phyloP scores from a whole-genome alignment of 192 early-diverging fungal genomes.

The Coemansia sp. region DNA sequence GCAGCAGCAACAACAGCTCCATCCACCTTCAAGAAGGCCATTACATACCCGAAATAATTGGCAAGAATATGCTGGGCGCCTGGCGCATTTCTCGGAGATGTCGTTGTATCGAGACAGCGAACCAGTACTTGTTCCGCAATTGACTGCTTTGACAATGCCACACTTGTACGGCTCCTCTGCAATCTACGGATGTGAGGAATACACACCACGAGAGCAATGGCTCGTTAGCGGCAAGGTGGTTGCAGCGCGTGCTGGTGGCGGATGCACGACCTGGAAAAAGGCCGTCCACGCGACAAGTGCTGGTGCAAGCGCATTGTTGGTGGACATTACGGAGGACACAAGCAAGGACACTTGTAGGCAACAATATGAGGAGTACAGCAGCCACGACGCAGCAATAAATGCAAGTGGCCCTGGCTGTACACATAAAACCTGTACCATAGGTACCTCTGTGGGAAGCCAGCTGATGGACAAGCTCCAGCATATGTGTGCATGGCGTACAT shows the following conservation, averaged over 20 bases:
- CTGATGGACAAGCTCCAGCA: constrained; percentile 17
- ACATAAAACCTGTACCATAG: not conserved
- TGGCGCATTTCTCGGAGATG: constrained; percentile 40
- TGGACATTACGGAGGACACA: constrained; percentile 5
- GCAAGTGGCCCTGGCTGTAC: not conserved
- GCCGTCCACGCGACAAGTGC: constrained; percentile 44
- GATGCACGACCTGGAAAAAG: constrained; percentile 40
- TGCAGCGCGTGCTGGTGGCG: constrained; percentile 30
- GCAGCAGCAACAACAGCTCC: not conserved
- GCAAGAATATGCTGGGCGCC: constrained; percentile 31
- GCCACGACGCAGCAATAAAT: constrained; percentile 9
- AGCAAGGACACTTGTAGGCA: constrained; percentile 2
- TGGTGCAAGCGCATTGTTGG: constrained; percentile 40
- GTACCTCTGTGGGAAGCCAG: constrained; percentile 2
- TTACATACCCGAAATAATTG: constrained; percentile 12
- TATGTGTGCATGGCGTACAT: constrained; percentile 17
- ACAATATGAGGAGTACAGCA: not conserved
- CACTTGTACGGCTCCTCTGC: constrained; percentile 27
- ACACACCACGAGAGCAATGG: constrained; percentile 32
- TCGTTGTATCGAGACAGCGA: constrained; percentile 28
- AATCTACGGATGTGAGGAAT: constrained; percentile 43
- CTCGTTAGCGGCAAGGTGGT: constrained; percentile 30
- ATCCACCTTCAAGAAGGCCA: not conserved
- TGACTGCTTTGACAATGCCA: constrained; percentile 31
- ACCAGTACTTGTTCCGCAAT: constrained; percentile 20